Conservation (phyloP, 768 basidiomycete species). For the Lactarius pseudohatsudake region DNA sequence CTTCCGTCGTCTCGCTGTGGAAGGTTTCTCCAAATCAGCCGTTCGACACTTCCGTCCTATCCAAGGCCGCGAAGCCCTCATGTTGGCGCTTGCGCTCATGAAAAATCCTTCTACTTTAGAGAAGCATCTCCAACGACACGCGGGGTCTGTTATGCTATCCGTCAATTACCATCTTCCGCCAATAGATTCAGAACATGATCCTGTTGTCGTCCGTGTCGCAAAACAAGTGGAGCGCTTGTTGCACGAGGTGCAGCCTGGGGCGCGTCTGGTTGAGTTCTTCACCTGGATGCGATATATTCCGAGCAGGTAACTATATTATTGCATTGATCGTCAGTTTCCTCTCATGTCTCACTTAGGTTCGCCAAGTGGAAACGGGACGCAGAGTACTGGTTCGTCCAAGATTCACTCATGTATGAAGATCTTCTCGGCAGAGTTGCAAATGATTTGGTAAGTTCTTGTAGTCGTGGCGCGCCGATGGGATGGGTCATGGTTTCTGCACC, state of each 20-base stretch:
- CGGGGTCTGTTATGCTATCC: constrained; percentile 32
- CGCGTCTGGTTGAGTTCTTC: neutral
- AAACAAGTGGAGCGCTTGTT: neutral
- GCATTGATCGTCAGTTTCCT: neutral
- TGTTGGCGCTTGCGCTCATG: constrained; percentile 31
- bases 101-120: constrained; percentile 31
- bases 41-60: constrained; percentile 33
- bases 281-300: constrained; percentile 2
- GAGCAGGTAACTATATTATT: neutral
- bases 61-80: constrained; percentile 35
- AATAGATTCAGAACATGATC: constrained; percentile 18
- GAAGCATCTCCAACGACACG: constrained; percentile 30
- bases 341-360: neutral
- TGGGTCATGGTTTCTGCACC: no score
- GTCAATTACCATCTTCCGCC: constrained; percentile 13
- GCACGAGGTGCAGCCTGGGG: neutral
- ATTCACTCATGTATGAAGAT: constrained; percentile 16
- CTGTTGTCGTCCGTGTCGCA: neutral
- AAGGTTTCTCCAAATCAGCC: constrained; percentile 32
- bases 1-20: constrained; percentile 32
- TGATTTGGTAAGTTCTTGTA: no score
- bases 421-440: neutral
- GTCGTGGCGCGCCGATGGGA: no score
- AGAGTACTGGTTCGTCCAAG: constrained; percentile 12
- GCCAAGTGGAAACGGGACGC: constrained; percentile 23